A percentile compares a stretch with the other conserved stretches of the same genome.
Conservation (phyloP, 768 basidiomycete genomes). For the Strobilomyces echinocephalus region DNA sequence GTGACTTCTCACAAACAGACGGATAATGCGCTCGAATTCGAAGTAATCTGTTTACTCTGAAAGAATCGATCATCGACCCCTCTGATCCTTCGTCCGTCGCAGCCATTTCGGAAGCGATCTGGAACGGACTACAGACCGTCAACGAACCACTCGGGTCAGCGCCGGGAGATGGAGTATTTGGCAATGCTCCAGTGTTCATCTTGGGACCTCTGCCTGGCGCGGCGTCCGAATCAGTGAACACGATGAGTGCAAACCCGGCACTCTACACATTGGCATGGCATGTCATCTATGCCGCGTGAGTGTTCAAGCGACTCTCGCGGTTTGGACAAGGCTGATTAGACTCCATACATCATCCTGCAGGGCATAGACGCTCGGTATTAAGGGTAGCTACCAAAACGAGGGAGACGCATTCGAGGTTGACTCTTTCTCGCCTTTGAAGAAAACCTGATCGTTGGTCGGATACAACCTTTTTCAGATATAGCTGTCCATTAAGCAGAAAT, state of each 20-base stretch:
- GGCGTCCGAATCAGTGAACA: constrained; percentile 1
- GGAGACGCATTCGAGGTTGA: constrained; percentile 14
- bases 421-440: not conserved
- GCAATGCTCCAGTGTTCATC: not conserved
- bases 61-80: constrained; percentile 15
- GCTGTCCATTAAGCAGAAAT: constrained; percentile 19
- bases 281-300: constrained; percentile 11
- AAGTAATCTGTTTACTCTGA: constrained; percentile 6
- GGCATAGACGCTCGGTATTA: constrained; percentile 13
- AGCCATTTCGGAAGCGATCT: constrained; percentile 14
- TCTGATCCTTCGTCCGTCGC: constrained; percentile 10
- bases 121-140: constrained; percentile 15
- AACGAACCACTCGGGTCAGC: constrained; percentile 2
- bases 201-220: constrained; percentile 8
- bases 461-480: constrained; percentile 21
- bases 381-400: constrained; percentile 24
- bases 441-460: not conserved
- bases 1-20: constrained; percentile 29
- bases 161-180: not conserved
- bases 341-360: not conserved
- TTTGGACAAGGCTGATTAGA: not conserved
- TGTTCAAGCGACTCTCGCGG: not conserved
- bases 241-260: constrained; percentile 16
- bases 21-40: constrained; percentile 44
- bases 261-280: constrained; percentile 15